These are phyloP conservation scores for Mycena vitilis DNA, from an alignment of 768 basidiomycete species.

Conservation along the genomic window DNA sequence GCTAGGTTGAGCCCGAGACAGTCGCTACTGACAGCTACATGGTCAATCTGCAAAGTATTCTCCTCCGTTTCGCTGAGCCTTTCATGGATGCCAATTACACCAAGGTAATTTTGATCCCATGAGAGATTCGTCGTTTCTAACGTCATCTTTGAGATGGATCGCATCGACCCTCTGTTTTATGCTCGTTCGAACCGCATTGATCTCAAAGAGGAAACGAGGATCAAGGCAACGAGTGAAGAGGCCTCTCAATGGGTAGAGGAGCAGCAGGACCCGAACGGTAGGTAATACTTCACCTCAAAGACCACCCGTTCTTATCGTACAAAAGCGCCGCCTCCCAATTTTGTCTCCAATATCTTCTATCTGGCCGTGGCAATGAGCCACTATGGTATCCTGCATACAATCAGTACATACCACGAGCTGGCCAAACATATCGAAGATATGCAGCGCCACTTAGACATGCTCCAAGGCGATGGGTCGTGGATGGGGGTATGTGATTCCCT, in stretches of 20 bases:
- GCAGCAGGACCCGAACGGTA: slow-evolving; percentile 60
- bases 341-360: slow-evolving; percentile 96
- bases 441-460: slow-evolving; percentile 78
- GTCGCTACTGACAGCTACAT: slow-evolving; percentile 94
- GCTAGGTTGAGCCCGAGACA: slow-evolving; percentile 82
- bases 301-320: not conserved
- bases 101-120: slow-evolving; percentile 65
- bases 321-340: slow-evolving; percentile 80
- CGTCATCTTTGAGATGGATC: slow-evolving; percentile 74
- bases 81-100: slow-evolving; percentile 93
- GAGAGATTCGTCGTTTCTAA: slow-evolving; percentile 11
- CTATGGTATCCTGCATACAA: slow-evolving; percentile 86
- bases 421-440: slow-evolving; percentile 82
- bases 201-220: slow-evolving; percentile 90
- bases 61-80: slow-evolving; percentile 90
- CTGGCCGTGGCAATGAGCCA: slow-evolving; percentile 89
- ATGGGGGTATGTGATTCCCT: slow-evolving; percentile 68
- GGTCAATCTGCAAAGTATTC: slow-evolving; percentile 86
- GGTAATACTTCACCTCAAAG: not conserved
- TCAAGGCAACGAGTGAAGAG: slow-evolving; percentile 93
- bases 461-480: slow-evolving; percentile 85
- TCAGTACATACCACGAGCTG: slow-evolving; percentile 79
- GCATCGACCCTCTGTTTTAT: slow-evolving; percentile 88
- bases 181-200: slow-evolving; percentile 78
- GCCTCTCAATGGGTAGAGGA: slow-evolving; percentile 76